Evolutionary conservation across 352 stramenopile species (phyloP), one percentile per base, ranked within the genome.

Genomic region (Phytophthora citricola): DNA sequence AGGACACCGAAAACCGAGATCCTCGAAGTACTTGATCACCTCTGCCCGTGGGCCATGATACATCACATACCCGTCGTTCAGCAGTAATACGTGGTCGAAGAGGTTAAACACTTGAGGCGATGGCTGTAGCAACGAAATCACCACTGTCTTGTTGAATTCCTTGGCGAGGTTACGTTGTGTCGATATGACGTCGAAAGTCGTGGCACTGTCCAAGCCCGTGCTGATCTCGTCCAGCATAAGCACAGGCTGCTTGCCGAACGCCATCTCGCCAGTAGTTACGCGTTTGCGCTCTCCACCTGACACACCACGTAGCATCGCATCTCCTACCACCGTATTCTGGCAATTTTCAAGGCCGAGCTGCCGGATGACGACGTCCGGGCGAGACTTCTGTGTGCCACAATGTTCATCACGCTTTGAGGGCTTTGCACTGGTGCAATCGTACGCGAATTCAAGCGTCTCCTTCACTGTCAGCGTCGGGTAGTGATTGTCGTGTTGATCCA

Each of bases 251-350:
- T 71, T 90, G 85, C 53, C 92, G 41, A 93, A 85, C 36, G 91
- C 63, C 83, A 98, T 98, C 73, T 92, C 80, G 17, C 82, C 83
- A 1, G 69, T 79, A 2, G 83, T 92, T 51, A 92, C 81, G 40
- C 83, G 81, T 62, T 88, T 89, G 10, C 79, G 63, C 31, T 67
- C 59, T 8, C 85, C 83, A 11, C 83, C 83, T 2, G 80, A 90
- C 14, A 92, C 71, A 36, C 83, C 82, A 27, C 81, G 75, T 2
- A 75, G 32, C 48, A 89, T 75, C 1, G 38, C 60, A 36, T 90
- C 79, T n/a, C 82, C 83, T 29, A 79, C 71, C 12, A 91, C 77
- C 56, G 90, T 93, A 44, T 91, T 79, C 5, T 84, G 81, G 61
- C 89, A 93, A 54, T 89, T 83, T 14, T 87, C 46, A 15, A 53